Conservation (phyloP, 257 asterid species). For the Henckelia pumila region DNA sequence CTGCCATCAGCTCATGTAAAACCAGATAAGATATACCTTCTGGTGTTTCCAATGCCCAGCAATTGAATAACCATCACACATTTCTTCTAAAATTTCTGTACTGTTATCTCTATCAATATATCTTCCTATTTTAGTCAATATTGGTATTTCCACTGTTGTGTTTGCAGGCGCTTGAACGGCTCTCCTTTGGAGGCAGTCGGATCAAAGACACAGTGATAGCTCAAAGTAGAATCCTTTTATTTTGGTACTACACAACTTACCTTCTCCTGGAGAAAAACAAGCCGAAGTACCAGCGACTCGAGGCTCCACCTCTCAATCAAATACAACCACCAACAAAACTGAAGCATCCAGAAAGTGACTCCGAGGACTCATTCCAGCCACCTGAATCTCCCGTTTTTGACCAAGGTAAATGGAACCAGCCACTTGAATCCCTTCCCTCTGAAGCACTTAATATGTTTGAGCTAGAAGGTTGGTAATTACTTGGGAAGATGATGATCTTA, state of each 20-base stretch:
- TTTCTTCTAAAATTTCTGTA: neutral
- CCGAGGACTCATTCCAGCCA: conserved; percentile 40
- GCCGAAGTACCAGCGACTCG: conserved; percentile 82
- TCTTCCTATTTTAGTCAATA: neutral
- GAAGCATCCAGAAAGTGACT: conserved; percentile 50
- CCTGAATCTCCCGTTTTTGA: conserved; percentile 48
- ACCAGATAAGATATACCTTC: neutral
- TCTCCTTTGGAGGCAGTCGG: conserved; percentile 72
- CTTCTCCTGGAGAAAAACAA: conserved; percentile 89
- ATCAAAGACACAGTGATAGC: conserved; percentile 72
- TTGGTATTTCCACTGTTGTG: conserved; percentile 1
- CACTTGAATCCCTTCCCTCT: conserved; percentile 63
- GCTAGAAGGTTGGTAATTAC: conserved; percentile 80
- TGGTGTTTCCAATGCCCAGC: no score
- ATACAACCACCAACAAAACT: conserved; percentile 33
- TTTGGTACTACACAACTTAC: conserved; percentile 90
- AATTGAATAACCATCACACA: neutral
- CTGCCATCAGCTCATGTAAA: neutral
- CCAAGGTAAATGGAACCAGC: conserved; percentile 81
- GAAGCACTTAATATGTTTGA: conserved; percentile 73
- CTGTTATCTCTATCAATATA: conserved; percentile 2
- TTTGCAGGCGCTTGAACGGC: conserved; percentile 75
- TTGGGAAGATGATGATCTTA: conserved; percentile 50
- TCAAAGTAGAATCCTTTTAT: conserved; percentile 76
- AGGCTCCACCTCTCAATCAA: conserved; percentile 47